A percentile compares a stretch with the other conserved stretches of the same genome.
Evolutionary conservation across 2,329 filamentous ascomycete genomes (phyloP).

Genomic region (Claviceps maximensis): DNA sequence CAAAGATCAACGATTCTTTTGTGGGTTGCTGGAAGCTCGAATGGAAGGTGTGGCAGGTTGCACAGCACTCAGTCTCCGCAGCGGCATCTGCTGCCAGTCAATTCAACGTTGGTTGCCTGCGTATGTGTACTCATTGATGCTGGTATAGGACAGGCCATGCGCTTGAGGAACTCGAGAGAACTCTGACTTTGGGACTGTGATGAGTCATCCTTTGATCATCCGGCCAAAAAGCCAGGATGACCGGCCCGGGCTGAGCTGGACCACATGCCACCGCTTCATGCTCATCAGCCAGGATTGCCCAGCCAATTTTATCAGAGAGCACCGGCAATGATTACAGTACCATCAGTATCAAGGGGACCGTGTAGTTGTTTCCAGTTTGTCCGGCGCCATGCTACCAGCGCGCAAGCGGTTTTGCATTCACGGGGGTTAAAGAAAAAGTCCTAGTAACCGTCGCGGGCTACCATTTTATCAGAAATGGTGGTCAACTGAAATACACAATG

Average conservation of each 20-base stretch:
- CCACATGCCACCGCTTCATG: neutral
- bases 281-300: neutral
- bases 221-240: neutral
- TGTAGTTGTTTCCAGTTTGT: neutral
- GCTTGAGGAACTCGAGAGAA: neutral
- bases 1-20: neutral
- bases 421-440: slow-evolving; percentile 5
- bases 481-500: neutral
- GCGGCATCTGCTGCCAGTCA: neutral
- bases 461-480: slow-evolving; percentile 3
- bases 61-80: neutral
- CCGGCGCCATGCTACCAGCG: neutral
- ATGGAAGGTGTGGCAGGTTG: neutral
- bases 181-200: neutral
- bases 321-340: neutral
- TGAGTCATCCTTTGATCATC: neutral
- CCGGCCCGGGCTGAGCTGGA: neutral
- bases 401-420: neutral
- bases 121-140: neutral
- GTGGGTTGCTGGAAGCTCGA: slow-evolving; percentile 2
- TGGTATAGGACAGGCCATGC: neutral
- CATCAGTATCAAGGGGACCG: neutral
- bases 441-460: slow-evolving; percentile 1
- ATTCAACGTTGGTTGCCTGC: neutral
- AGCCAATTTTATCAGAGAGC: neutral